These are phyloP conservation scores for Umbilicaria muhlenbergii DNA, from an alignment of 495 filamentous ascomycete genomes.

Conservation along the genomic window DNA sequence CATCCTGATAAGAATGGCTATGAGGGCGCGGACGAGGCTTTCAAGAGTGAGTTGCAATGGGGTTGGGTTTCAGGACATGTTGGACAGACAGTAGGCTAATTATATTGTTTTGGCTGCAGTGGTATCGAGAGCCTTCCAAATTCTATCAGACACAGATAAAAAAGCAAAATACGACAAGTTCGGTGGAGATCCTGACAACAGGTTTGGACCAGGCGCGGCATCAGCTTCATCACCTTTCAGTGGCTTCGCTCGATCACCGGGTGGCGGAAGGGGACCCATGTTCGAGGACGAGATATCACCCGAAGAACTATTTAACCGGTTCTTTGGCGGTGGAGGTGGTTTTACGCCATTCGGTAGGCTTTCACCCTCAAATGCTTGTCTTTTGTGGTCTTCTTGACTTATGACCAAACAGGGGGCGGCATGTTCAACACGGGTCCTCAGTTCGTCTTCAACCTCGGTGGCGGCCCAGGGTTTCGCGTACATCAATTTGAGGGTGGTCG, in stretches of 20 bases:
- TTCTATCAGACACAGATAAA: constrained; percentile 88
- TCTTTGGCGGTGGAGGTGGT: constrained; percentile 70
- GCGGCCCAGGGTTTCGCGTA: constrained; percentile 66
- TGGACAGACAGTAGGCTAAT: constrained; percentile 1
- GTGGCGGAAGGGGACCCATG: constrained; percentile 32
- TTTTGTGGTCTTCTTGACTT: constrained; percentile 3
- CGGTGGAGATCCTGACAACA: constrained; percentile 80
- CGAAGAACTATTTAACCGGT: constrained; percentile 89
- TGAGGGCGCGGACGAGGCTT: constrained; percentile 89
- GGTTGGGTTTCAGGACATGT: not conserved
- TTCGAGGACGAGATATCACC: constrained; percentile 90
- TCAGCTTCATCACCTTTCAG: constrained; percentile 48
- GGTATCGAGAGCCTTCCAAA: constrained; percentile 84
- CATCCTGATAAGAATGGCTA: constrained; percentile 99
- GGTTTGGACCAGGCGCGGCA: constrained; percentile 48
- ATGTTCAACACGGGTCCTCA: constrained; percentile 59
- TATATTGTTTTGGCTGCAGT: constrained; percentile 29
- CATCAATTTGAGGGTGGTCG: constrained; percentile 66
- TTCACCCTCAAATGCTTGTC: not conserved
- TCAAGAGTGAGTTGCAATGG: constrained; percentile 50
- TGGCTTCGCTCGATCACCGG: constrained; percentile 39
- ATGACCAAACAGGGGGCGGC: constrained; percentile 21
- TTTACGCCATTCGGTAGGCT: constrained; percentile 48
- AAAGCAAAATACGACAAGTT: constrained; percentile 71
- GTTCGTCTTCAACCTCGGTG: constrained; percentile 85